phyloP scores from a whole-genome alignment of 495 filamentous ascomycete species.

The Diplogelasinospora grovesii region DNA sequence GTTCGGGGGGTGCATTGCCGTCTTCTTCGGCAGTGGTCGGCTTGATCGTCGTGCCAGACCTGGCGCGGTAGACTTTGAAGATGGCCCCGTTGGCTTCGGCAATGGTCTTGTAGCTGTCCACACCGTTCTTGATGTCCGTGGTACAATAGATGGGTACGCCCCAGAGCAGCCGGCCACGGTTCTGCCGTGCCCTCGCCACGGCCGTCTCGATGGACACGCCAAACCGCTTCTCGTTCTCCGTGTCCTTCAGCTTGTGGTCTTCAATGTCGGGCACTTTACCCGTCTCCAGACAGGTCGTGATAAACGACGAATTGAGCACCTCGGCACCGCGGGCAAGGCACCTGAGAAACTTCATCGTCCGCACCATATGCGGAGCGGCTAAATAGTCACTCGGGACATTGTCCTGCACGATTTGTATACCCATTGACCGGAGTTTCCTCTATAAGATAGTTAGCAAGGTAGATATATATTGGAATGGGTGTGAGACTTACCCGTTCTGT shows the following conservation, averaged over 20 bases:
- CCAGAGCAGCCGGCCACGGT: constrained; percentile 65
- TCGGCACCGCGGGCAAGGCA: constrained; percentile 71
- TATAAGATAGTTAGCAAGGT: constrained; percentile 33
- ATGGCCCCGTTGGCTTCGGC: constrained; percentile 81
- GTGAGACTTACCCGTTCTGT: constrained; percentile 62
- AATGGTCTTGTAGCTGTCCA: constrained; percentile 76
- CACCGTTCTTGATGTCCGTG: constrained; percentile 66
- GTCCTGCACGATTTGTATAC: constrained; percentile 73
- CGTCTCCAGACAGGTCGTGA: constrained; percentile 63
- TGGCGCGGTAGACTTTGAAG: constrained; percentile 70
- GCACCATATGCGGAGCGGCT: constrained; percentile 75
- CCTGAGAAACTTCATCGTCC: constrained; percentile 88
- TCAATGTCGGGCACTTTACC: constrained; percentile 48
- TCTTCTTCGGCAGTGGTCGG: constrained; percentile 51
- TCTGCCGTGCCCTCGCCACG: constrained; percentile 60
- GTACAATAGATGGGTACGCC: constrained; percentile 76
- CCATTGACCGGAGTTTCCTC: constrained; percentile 76
- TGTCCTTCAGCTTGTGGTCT: constrained; percentile 62
- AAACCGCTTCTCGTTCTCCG: constrained; percentile 60
- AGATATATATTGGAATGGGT: neutral
- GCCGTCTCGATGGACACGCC: constrained; percentile 60
- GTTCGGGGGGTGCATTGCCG: constrained; percentile 50
- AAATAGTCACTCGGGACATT: constrained; percentile 73
- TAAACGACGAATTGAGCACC: constrained; percentile 69
- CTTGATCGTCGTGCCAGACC: constrained; percentile 53